Evolutionary conservation across 2,329 filamentous ascomycete genomes (phyloP).

Genomic region (Neofusicoccum cordaticola): DNA sequence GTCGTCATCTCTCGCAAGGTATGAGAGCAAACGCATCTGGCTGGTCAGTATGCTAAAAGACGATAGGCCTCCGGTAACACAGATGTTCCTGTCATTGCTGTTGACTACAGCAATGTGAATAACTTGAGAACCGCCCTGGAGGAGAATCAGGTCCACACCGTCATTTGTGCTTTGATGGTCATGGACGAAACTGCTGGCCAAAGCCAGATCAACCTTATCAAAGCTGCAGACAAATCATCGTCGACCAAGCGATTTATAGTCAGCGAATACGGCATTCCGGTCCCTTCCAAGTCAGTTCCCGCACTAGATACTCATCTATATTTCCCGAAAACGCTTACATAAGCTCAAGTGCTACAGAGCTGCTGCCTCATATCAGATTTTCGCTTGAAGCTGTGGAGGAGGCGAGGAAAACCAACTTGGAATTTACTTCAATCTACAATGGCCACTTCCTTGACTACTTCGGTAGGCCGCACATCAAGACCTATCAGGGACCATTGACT

Average conservation of each 20-base stretch:
- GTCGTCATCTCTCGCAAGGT: constrained; percentile 44
- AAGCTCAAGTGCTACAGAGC: background rate
- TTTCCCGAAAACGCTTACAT: background rate
- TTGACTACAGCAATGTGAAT: constrained; percentile 34
- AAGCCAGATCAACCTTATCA: constrained; percentile 43
- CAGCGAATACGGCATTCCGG: constrained; percentile 25
- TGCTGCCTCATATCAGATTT: background rate
- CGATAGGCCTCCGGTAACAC: background rate
- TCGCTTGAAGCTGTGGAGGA: constrained; percentile 4
- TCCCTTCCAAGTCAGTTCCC: background rate
- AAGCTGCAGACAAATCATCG: constrained; percentile 41
- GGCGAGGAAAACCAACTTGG: constrained; percentile 24
- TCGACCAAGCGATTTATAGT: constrained; percentile 44
- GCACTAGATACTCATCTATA: background rate
- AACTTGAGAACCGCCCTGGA: constrained; percentile 29
- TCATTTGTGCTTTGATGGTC: constrained; percentile 45
- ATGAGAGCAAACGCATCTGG: constrained; percentile 6
- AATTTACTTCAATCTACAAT: constrained; percentile 27
- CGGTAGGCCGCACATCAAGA: constrained; percentile 24
- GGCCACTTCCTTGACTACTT: constrained; percentile 33
- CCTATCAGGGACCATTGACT: constrained; percentile 20
- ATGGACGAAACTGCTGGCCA: constrained; percentile 27
- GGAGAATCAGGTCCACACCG: constrained; percentile 42
- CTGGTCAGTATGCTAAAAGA: background rate
- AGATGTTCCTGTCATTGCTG: constrained; percentile 19